phyloP scores from a whole-genome alignment of 2,329 filamentous ascomycete species.

The Dendrostoma leiphaemia region DNA sequence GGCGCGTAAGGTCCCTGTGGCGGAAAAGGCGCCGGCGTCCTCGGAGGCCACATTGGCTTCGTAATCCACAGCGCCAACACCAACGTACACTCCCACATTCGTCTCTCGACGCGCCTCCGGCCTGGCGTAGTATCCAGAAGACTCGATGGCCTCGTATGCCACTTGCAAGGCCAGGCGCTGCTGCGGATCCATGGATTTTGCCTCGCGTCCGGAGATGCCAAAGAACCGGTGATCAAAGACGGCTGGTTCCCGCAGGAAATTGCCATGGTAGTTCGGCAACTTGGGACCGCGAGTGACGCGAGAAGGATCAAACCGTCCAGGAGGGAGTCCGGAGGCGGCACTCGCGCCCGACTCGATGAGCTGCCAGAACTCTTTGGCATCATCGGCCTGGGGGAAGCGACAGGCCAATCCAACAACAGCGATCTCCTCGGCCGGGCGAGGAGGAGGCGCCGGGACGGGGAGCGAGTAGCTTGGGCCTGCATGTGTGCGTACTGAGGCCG shows the following conservation, averaged over 20 bases:
- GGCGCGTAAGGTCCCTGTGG: slow-evolving; percentile 20
- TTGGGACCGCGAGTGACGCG: background rate
- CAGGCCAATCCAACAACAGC: slow-evolving; percentile 37
- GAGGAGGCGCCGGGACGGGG: too few species aligned
- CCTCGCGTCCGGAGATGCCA: slow-evolving; percentile 23
- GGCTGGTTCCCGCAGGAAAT: slow-evolving; percentile 7
- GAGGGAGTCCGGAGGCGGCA: background rate
- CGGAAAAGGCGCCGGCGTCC: slow-evolving; percentile 6
- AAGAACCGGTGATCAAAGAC: slow-evolving; percentile 27
- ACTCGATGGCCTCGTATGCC: slow-evolving; percentile 28
- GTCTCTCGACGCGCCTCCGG: slow-evolving; percentile 17
- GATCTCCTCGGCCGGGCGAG: too few species aligned
- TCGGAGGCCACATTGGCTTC: slow-evolving; percentile 8
- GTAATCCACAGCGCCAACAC: slow-evolving; percentile 13
- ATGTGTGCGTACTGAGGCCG: too few species aligned
- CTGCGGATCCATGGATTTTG: slow-evolving; percentile 28
- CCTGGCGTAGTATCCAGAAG: slow-evolving; percentile 5
- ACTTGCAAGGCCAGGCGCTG: slow-evolving; percentile 29
- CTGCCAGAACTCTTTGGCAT: slow-evolving; percentile 31
- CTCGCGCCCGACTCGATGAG: slow-evolving; percentile 25
- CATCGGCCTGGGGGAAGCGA: slow-evolving; percentile 32
- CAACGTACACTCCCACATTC: slow-evolving; percentile 27
- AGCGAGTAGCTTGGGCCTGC: too few species aligned
- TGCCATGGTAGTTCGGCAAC: background rate
- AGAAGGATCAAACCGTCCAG: background rate